A percentile compares a stretch with the other conserved stretches of the same genome.
Conservation (phyloP, 805 yeast species). For the Pichia sporocuriosa region DNA sequence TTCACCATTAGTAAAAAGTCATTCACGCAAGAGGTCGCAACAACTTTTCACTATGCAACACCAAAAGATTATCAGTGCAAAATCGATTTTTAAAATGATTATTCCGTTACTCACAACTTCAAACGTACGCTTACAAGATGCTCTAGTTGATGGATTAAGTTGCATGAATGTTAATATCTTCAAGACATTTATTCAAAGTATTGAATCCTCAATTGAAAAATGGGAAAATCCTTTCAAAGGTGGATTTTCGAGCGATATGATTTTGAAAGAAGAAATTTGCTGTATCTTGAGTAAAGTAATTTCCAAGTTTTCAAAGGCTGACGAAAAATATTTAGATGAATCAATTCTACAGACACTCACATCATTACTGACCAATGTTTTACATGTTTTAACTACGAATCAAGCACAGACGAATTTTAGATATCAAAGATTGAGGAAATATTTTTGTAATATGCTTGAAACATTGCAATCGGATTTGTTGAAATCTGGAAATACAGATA, state of each 20-base stretch:
- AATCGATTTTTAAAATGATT: slow-evolving; percentile 80
- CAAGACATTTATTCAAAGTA: slow-evolving; percentile 69
- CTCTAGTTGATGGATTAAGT: slow-evolving; percentile 82
- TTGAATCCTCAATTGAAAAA: slow-evolving; percentile 51
- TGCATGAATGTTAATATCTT: slow-evolving; percentile 87
- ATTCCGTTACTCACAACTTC: slow-evolving; percentile 71
- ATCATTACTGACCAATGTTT: slow-evolving; percentile 53
- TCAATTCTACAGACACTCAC: slow-evolving; percentile 62
- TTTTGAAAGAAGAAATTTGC: slow-evolving; percentile 64
- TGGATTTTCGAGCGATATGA: slow-evolving; percentile 13
- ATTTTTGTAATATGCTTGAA: slow-evolving; percentile 77
- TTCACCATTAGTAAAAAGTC: slow-evolving; percentile 45
- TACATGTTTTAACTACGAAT: slow-evolving; percentile 45
- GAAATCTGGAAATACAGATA: slow-evolving; percentile 36
- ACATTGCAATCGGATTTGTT: slow-evolving; percentile 56
- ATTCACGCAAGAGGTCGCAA: slow-evolving; percentile 69
- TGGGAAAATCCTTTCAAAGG: slow-evolving; percentile 42
- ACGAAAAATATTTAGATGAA: slow-evolving; percentile 51
- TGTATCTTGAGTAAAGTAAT: slow-evolving; percentile 69
- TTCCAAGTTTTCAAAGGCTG: slow-evolving; percentile 49
- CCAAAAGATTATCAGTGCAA: slow-evolving; percentile 88
- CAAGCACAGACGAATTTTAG: slow-evolving; percentile 58
- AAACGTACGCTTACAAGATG: slow-evolving; percentile 68
- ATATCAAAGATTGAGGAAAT: slow-evolving; percentile 71
- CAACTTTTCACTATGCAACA: slow-evolving; percentile 80